A percentile compares a stretch with the other conserved stretches of the same genome.
Conservation (phyloP, 2,329 filamentous ascomycete genomes). For the Sarocladiaceae sp. region DNA sequence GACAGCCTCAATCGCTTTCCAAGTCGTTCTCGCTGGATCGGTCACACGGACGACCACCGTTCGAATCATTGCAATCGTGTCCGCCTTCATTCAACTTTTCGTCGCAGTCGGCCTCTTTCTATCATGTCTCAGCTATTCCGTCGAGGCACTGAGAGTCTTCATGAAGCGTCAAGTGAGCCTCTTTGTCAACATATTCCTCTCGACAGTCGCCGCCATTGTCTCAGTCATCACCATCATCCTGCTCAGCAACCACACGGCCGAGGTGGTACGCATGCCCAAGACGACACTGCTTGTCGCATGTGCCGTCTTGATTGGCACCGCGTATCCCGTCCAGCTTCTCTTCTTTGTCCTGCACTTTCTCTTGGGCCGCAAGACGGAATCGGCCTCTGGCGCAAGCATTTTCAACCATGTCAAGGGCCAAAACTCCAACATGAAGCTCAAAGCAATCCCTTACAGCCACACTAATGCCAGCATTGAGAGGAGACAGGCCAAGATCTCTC, state of each 20-base stretch:
- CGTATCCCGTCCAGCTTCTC: constrained; percentile 34
- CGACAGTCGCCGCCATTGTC: constrained; percentile 30
- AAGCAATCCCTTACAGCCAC: constrained; percentile 19
- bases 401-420: neutral
- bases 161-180: neutral
- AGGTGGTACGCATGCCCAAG: constrained; percentile 34
- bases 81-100: constrained; percentile 29
- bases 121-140: neutral
- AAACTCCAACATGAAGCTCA: constrained; percentile 4
- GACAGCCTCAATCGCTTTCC: constrained; percentile 29
- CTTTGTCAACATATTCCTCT: constrained; percentile 15
- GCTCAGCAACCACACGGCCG: constrained; percentile 27
- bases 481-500: constrained; percentile 12
- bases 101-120: constrained; percentile 20
- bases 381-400: neutral
- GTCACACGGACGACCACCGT: constrained; percentile 24
- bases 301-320: neutral
- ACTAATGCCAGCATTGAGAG: constrained; percentile 26
- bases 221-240: constrained; percentile 32
- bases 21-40: constrained; percentile 31
- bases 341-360: constrained; percentile 36
- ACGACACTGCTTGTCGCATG: constrained; percentile 26
- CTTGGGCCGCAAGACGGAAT: constrained; percentile 20
- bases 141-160: neutral
- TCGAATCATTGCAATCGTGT: constrained; percentile 29